phyloP scores from a whole-genome alignment of 2,329 filamentous ascomycete species.

The Fusarium dimerum region DNA sequence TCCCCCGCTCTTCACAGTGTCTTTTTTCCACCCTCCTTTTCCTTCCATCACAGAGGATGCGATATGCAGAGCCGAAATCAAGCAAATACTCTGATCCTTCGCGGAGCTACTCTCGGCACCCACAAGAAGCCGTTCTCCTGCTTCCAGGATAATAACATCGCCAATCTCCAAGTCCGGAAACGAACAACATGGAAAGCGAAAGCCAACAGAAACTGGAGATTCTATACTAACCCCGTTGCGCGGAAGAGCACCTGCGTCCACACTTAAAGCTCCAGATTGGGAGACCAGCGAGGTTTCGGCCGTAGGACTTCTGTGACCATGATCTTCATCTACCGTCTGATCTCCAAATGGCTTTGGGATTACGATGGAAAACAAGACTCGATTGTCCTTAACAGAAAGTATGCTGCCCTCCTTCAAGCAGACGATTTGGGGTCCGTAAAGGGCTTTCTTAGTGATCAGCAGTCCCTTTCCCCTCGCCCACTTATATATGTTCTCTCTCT shows the following conservation, averaged over 20 bases:
- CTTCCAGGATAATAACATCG: not conserved
- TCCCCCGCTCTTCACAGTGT: not conserved
- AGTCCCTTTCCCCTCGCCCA: not conserved
- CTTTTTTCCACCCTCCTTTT: not conserved
- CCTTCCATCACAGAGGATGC: not conserved
- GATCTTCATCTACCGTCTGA: not conserved
- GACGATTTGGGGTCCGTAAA: not conserved
- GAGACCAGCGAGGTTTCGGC: no score
- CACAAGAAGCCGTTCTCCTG: not conserved
- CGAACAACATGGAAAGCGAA: not conserved
- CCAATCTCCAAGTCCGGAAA: not conserved
- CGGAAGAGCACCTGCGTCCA: no score
- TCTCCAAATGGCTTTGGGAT: not conserved
- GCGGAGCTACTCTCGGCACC: not conserved
- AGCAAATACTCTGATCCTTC: no score
- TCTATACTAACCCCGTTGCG: not conserved
- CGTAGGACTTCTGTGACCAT: no score
- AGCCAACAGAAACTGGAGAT: not conserved
- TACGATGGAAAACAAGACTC: not conserved
- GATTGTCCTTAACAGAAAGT: not conserved
- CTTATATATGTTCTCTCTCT: not conserved
- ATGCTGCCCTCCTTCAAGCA: not conserved
- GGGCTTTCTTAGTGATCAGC: not conserved
- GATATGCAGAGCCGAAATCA: not conserved
- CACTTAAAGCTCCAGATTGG: no score